Evolutionary conservation across 495 filamentous ascomycete species (phyloP), one percentile per base, ranked within the genome.

Genomic region (Aspergillus mulundensis): DNA sequence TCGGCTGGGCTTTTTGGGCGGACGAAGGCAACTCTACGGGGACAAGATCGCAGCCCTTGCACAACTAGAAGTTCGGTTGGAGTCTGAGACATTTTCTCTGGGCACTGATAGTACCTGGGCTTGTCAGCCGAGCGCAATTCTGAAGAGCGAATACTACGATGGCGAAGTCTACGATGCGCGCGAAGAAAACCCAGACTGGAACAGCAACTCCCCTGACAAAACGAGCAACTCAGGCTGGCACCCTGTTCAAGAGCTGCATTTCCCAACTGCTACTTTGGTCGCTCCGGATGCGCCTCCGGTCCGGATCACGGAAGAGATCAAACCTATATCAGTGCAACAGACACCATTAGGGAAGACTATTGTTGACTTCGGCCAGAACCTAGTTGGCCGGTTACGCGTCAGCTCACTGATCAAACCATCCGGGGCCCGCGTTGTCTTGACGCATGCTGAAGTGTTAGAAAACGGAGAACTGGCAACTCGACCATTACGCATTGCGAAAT

Each of bases 301-400:
- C 4, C 41, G 52, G 1, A 25, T 54, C 25, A 54, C 42, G 3
- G 41, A 54, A 25, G 25, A 36, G 15, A 54, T 54, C n/a, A 38
- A 36, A 24, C 52, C 52, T 15, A n/a, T 38, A 28, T 21, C 40
- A 7, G 28, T 54, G 1, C 25, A 46, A 21, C 15, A 23, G 23
- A 56, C 45, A 10, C 54, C 54, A 15, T 49, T 46, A 1, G 54
- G 54, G 10, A 40, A 49, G 23, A 49, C 28, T 24, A 21, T 54
- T 48, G 48, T 82, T 2, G 80, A 83, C 44, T 81, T 81, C 50
- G 78, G 79, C 4, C 80, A 83, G 52, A 82, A 81, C 46, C 58
- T 82, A n/a, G 78, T 79, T 1, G 80, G 77, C 7, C 66, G 61
- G 53, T 54, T 81, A 7, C 54, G 60, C 7, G 49, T 79, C 10